These are phyloP conservation scores for Acorus calamus DNA, from an alignment of 106 monocot species.

Conservation along the genomic window DNA sequence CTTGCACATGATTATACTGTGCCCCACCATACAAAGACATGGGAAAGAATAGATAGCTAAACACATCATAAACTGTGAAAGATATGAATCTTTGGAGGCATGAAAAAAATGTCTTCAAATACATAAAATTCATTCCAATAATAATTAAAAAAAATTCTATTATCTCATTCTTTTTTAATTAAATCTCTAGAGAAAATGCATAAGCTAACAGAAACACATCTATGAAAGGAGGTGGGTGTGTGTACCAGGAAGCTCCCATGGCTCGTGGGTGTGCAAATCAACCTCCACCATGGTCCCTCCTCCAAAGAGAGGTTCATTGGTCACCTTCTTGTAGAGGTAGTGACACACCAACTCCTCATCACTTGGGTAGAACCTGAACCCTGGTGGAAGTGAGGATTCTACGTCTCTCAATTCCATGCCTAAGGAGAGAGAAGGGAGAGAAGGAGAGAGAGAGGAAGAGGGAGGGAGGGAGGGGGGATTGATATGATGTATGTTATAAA, in stretches of 20 bases:
- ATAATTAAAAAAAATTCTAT: too few relatives aligned
- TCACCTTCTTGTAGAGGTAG: conserved; percentile 83
- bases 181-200: background rate
- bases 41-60: too few relatives aligned
- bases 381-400: conserved; percentile 63
- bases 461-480: background rate
- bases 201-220: background rate
- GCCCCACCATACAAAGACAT: too few relatives aligned
- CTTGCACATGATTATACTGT: too few relatives aligned
- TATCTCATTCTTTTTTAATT: background rate
- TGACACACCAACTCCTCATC: conserved; percentile 87
- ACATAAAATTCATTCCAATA: too few relatives aligned
- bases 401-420: conserved; percentile 65
- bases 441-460: background rate
- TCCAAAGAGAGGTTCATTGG: conserved; percentile 30
- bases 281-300: conserved; percentile 78
- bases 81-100: too few relatives aligned
- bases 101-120: too few relatives aligned
- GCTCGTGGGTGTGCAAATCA: conserved; percentile 66
- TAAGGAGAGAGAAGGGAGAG: background rate
- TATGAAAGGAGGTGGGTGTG: background rate
- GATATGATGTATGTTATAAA: too few relatives aligned
- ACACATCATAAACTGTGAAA: too few relatives aligned
- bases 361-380: conserved; percentile 88
- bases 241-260: conserved; percentile 94